Base-by-base conservation (phyloP, 2,329 filamentous ascomycete species). In the Colletotrichum theobromicola region DNA sequence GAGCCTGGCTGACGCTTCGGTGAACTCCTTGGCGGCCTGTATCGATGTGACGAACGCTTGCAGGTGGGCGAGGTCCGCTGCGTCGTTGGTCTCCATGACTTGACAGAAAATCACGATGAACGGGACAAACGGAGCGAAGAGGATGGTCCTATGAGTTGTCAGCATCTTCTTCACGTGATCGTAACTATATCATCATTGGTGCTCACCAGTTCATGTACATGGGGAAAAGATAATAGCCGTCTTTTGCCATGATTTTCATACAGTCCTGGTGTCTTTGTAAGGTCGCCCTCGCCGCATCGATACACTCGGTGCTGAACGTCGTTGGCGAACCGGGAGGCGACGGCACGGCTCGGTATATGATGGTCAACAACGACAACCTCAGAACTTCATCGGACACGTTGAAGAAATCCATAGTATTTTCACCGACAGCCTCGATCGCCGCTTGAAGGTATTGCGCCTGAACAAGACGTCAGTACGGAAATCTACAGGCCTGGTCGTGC, bases 91-190 rank as follows among this genome's bases (percentile, higher is more conserved):
- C 77, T 90, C 87, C 66, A 88, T 86, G 7, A 86, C 85, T 7
- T 87, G 83, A 37, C 86, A 88, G 81, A 90, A 90, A 5, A 89
- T 83, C 5, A 89, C 86, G 66, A 89, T 88, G 77, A 89, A 90
- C 0, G 88, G 87, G 15, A 88, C 87, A 73, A 90, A 89, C 0
- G 88, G 88, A 15, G 87, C 85, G 77, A 89, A 88, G 4, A 89
- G 80, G 5, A 88, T 80, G 2, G 84, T 86, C 86, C 85, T 87
- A 34, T 4, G 24, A 2, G 1, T 3, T 4, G 46, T 75, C 7
- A 72, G 37, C 42, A 50, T 7, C 30, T 15, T 37, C 2, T 16
- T 21, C 10, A 9, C 4, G 7, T n/a, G 15, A 10, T 32, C 3
- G 15, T 8, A 34, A 50, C 16, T 2, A 13, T 21, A 16, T 18